Base-by-base conservation (phyloP, 306 rosid species). In the Adenanthera pavonina region DNA sequence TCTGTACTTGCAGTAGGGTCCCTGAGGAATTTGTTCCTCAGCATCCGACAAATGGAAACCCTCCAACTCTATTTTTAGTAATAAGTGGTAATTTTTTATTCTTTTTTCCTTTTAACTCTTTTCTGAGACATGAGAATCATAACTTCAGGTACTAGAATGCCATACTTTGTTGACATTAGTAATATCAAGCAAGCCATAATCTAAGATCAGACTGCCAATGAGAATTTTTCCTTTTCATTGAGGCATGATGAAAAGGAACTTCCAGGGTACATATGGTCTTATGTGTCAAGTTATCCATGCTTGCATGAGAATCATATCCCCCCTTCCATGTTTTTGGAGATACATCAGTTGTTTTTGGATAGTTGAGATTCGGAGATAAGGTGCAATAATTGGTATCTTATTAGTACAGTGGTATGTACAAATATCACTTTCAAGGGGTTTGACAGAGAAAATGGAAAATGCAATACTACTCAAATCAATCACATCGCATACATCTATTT, bases 41-140 rank as follows among this genome's bases (percentile, higher is more conserved):
- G 80, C 82, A 87, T 87, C 96, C 98, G 80, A 88, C 97, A 72
- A 92, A 95, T 88, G 99, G 94, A 85, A 95, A 95, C 81, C 99
- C 99, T 76, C 99, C 99, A 67, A 90, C 98, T 78, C 82, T 95
- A 66, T 85, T 93, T 85, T 82, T 95, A 80, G 96, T 81, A 13
- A 72, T 95, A 60, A 92, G 78, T 73, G 99, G 99, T 95, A 93
- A 76, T 25, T 56, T 54, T 65, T 80, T 49, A 16, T 52, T 74
- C 38, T 48, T 36, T 72, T 70, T 74, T 46, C 68, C 68, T 43
- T 74, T 65, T 73, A 51, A 7, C 74, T 57, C 68, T 75, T 68
- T 46, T 60, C 12, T 43, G 41, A 75, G 53, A 79, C 67, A 33
- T 34, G 41, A 65, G 61, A 79, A 56, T 66, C 56, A 17, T 66